These are phyloP conservation scores for Monosporascus sp. DNA, from an alignment of 2,329 filamentous ascomycete species.

Conservation along the genomic window DNA sequence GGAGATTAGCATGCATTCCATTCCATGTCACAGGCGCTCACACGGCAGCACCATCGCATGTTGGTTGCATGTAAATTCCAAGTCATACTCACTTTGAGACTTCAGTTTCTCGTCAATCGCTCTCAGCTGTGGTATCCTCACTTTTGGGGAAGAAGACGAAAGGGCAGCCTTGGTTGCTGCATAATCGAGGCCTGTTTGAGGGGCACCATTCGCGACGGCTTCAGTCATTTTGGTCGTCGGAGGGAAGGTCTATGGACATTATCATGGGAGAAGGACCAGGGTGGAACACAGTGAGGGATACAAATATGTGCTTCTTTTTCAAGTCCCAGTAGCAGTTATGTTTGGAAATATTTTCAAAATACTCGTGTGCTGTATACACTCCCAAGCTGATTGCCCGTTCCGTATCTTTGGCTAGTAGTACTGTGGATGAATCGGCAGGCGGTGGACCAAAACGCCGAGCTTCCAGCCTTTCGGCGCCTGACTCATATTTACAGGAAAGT, in stretches of 20 bases:
- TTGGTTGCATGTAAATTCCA: neutral
- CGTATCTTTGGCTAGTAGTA: neutral
- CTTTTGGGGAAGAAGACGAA: constrained; percentile 56
- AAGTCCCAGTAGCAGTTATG: too few relatives aligned
- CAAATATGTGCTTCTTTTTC: neutral
- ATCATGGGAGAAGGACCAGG: constrained; percentile 20
- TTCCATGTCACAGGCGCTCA: constrained; percentile 2
- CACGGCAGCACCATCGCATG: neutral
- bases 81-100: constrained; percentile 43
- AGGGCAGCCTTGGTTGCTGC: constrained; percentile 44
- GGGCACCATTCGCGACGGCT: constrained; percentile 37
- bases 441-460: neutral
- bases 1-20: constrained; percentile 2
- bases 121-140: constrained; percentile 50
- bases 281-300: neutral
- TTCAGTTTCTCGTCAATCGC: constrained; percentile 51
- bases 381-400: neutral
- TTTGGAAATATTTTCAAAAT: neutral
- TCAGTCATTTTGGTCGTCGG: constrained; percentile 44
- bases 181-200: constrained; percentile 42
- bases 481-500: neutral
- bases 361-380: neutral
- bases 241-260: constrained; percentile 29
- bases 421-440: neutral
- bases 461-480: neutral